These are phyloP conservation scores for Tubosaeta sp. DNA, from an alignment of 768 basidiomycete species.

Conservation along the genomic window DNA sequence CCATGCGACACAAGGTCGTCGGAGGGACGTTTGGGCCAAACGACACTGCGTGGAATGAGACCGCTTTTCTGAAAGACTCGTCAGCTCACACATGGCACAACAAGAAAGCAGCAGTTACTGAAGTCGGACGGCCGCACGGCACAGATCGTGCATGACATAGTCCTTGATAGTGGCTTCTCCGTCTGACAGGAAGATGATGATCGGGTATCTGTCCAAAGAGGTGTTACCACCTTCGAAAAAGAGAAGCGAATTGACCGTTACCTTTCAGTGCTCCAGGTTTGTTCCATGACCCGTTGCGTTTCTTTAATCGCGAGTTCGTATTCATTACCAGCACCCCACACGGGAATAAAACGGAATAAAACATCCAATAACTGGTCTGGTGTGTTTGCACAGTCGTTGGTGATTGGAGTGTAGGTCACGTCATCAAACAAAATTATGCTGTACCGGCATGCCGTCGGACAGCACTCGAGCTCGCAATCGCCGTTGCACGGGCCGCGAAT, in stretches of 20 bases:
- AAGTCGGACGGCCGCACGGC: constrained; percentile 22
- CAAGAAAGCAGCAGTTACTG: constrained; percentile 33
- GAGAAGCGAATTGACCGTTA: constrained; percentile 5
- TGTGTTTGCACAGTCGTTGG: constrained; percentile 44
- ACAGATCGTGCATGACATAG: too few relatives aligned
- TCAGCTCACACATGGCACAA: background rate
- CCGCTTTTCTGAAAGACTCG: constrained; percentile 39
- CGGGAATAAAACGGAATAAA: constrained; percentile 31
- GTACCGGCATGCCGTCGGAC: constrained; percentile 50
- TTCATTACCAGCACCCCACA: constrained; percentile 37
- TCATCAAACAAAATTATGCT: constrained; percentile 48
- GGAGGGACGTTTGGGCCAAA: constrained; percentile 38
- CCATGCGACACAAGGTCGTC: constrained; percentile 44
- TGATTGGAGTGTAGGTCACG: constrained; percentile 18
- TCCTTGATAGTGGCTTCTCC: too few relatives aligned
- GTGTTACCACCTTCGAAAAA: background rate
- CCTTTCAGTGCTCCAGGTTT: constrained; percentile 51
- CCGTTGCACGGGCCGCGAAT: background rate
- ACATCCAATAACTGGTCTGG: constrained; percentile 41
- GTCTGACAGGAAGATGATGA: constrained; percentile 19
- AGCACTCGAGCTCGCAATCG: constrained; percentile 25
- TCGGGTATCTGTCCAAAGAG: constrained; percentile 11
- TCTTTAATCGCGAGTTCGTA: constrained; percentile 37
- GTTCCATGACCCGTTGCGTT: constrained; percentile 38
- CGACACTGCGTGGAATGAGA: constrained; percentile 55